These are phyloP conservation scores for Mortierella claussenii DNA, from an alignment of 192 early-diverging fungal genomes.

Conservation along the genomic window DNA sequence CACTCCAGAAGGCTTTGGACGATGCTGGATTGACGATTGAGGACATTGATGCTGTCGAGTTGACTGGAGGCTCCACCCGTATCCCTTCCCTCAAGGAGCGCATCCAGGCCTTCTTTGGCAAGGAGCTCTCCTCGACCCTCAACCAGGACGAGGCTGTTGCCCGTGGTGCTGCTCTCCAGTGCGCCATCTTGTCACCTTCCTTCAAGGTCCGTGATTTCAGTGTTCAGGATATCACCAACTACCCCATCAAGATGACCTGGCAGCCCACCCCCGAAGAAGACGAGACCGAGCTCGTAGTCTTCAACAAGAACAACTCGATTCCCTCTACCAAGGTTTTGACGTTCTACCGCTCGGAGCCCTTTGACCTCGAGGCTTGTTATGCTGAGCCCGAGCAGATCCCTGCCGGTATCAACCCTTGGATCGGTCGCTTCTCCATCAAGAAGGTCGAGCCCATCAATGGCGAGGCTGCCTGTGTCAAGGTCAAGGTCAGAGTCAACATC, in stretches of 20 bases:
- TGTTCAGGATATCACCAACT: conserved; percentile 89
- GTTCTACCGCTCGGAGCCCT: conserved; percentile 88
- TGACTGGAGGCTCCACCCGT: conserved; percentile 95
- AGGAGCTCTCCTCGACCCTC: conserved; percentile 91
- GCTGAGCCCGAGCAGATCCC: conserved; percentile 76
- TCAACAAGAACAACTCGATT: conserved; percentile 86
- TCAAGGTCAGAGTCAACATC: conserved; percentile 91
- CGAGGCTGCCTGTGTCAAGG: conserved; percentile 86
- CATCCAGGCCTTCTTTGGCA: conserved; percentile 88
- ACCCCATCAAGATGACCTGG: conserved; percentile 94
- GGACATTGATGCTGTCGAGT: conserved; percentile 95
- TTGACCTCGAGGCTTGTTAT: conserved; percentile 88
- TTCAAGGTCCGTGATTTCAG: conserved; percentile 99
- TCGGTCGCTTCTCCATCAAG: conserved; percentile 90
- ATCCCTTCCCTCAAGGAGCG: conserved; percentile 92
- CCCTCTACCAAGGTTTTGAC: conserved; percentile 94
- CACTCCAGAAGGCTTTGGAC: conserved; percentile 81
- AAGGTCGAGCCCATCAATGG: conserved; percentile 79
- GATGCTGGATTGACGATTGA: conserved; percentile 77
- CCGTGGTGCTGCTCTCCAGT: conserved; percentile 95
- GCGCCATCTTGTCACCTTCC: conserved; percentile 96
- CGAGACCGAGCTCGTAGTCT: conserved; percentile 88
- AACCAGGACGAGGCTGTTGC: conserved; percentile 99
- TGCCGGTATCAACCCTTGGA: conserved; percentile 78
- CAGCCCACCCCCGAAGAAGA: conserved; percentile 79